These are phyloP conservation scores for Fusarium ambrosium DNA, from an alignment of 2,329 filamentous ascomycete species.

Conservation along the genomic window DNA sequence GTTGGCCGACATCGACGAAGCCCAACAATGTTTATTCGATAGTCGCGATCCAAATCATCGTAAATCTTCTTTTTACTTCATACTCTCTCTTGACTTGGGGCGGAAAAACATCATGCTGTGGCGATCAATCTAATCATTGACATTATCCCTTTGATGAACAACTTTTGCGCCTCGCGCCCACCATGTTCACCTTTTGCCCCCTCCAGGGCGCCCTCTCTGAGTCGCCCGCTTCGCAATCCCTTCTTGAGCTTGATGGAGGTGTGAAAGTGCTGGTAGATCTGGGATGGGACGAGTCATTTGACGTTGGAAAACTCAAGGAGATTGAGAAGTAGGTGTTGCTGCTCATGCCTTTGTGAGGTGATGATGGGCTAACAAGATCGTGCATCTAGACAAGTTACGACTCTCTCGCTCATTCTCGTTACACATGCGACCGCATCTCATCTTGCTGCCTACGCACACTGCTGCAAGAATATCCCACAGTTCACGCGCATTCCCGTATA, in stretches of 20 bases:
- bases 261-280: constrained; percentile 96
- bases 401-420: constrained; percentile 91
- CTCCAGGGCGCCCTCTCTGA: constrained; percentile 91
- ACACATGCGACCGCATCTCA: constrained; percentile 95
- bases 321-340: constrained; percentile 81
- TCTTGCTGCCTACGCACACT: constrained; percentile 93
- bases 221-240: constrained; percentile 91
- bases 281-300: constrained; percentile 95
- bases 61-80: neutral
- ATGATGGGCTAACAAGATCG: constrained; percentile 38
- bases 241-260: constrained; percentile 95
- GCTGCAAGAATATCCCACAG: constrained; percentile 94
- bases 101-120: constrained; percentile 39
- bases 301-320: constrained; percentile 83
- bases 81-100: neutral
- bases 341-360: neutral
- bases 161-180: constrained; percentile 42
- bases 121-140: constrained; percentile 29
- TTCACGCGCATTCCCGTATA: constrained; percentile 96
- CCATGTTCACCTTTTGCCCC: constrained; percentile 98
- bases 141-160: constrained; percentile 21
- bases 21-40: constrained; percentile 34
- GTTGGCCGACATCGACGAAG: constrained; percentile 25
- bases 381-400: constrained; percentile 81
- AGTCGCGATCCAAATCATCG: constrained; percentile 20